Percentiles rank a stretch among this genome's conserved stretches.
These are phyloP conservation scores for Sclerotinia subarctica DNA, from an alignment of 2,329 filamentous ascomycete species.

Conservation along the genomic window DNA sequence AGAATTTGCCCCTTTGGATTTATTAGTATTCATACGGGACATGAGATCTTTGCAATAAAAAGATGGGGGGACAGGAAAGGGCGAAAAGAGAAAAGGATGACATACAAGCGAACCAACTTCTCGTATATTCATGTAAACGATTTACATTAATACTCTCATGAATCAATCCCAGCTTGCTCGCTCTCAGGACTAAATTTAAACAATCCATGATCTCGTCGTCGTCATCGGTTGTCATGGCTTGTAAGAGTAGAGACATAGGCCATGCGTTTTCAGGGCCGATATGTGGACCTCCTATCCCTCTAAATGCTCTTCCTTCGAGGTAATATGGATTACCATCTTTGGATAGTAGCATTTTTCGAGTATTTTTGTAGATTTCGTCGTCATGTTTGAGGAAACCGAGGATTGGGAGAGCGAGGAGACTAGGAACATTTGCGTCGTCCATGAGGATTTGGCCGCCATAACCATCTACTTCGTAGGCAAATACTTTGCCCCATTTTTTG, in stretches of 20 bases:
- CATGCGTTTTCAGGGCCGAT: slow-evolving; percentile 88
- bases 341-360: slow-evolving; percentile 61
- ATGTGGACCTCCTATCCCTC: slow-evolving; percentile 76
- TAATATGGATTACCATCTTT: slow-evolving; percentile 74
- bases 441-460: slow-evolving; percentile 80
- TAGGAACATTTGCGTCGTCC: slow-evolving; percentile 88
- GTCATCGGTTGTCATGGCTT: slow-evolving; percentile 82
- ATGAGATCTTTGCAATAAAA: neutral
- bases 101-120: slow-evolving; percentile 85
- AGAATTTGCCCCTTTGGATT: slow-evolving; percentile 72
- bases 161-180: slow-evolving; percentile 73
- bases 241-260: slow-evolving; percentile 93
- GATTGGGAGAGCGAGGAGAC: slow-evolving; percentile 71
- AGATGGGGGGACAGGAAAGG: neutral
- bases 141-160: slow-evolving; percentile 93
- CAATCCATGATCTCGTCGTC: slow-evolving; percentile 77
- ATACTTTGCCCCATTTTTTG: slow-evolving; percentile 72
- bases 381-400: slow-evolving; percentile 68
- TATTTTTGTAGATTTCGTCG: slow-evolving; percentile 80
- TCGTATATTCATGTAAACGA: slow-evolving; percentile 64
- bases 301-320: slow-evolving; percentile 70
- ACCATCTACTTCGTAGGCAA: slow-evolving; percentile 85
- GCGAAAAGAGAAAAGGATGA: slow-evolving; percentile 17
- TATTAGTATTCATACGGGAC: neutral
- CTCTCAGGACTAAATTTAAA: slow-evolving; percentile 70